phyloP scores from a whole-genome alignment of 495 filamentous ascomycete genomes.

The Schizothecium vesticola region DNA sequence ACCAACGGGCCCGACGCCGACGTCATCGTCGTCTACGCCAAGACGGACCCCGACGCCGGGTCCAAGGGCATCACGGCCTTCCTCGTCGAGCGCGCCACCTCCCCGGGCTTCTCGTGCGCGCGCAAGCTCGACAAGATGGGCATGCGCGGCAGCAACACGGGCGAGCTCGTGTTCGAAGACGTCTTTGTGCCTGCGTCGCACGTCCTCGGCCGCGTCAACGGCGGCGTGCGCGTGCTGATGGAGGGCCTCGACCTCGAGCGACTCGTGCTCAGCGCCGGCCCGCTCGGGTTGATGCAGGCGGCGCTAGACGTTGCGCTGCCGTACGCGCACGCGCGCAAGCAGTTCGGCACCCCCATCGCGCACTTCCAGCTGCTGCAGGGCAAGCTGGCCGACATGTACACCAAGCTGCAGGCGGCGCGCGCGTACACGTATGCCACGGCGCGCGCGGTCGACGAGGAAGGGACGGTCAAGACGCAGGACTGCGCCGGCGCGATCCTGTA shows the following conservation, averaged over 20 bases:
- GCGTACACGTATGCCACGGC: slow-evolving; percentile 78
- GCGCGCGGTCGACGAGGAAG: slow-evolving; percentile 66
- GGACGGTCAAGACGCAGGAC: slow-evolving; percentile 73
- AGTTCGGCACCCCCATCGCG: slow-evolving; percentile 83
- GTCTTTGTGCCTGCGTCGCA: slow-evolving; percentile 85
- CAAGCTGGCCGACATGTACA: slow-evolving; percentile 96
- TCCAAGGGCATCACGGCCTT: slow-evolving; percentile 96
- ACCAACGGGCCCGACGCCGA: slow-evolving; percentile 96
- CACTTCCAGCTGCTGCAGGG: slow-evolving; percentile 93
- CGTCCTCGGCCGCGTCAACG: slow-evolving; percentile 72
- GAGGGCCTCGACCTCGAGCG: slow-evolving; percentile 92
- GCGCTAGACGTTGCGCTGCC: slow-evolving; percentile 82
- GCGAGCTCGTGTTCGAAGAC: slow-evolving; percentile 86
- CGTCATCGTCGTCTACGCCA: slow-evolving; percentile 87
- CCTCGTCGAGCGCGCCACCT: slow-evolving; percentile 61
- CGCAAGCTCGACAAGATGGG: slow-evolving; percentile 97
- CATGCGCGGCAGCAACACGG: slow-evolving; percentile 96
- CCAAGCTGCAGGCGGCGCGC: slow-evolving; percentile 73
- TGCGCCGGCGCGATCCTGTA: slow-evolving; percentile 93
- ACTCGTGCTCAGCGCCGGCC: slow-evolving; percentile 86
- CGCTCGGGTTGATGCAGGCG: slow-evolving; percentile 92
- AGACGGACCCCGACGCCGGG: slow-evolving; percentile 73
- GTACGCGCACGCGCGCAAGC: slow-evolving; percentile 82
- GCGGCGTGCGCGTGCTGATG: slow-evolving; percentile 88
- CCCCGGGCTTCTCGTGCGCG: slow-evolving; percentile 75